Conservation (phyloP, 2,329 filamentous ascomycete species). For the Claviceps humidiphila region DNA sequence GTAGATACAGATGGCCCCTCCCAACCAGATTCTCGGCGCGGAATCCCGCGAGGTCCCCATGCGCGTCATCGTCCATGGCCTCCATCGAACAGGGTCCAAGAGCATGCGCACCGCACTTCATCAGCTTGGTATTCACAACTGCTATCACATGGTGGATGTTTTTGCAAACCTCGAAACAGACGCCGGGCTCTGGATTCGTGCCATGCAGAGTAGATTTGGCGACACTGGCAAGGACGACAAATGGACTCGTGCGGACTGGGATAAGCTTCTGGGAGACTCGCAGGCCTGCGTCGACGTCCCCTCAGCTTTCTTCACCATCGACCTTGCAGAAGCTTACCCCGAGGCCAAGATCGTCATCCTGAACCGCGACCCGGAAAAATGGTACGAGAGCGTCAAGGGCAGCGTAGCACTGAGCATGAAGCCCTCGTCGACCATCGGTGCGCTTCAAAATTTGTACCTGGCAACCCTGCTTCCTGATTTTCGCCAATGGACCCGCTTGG, state of each 20-base stretch:
- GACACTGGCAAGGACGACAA: slow-evolving; percentile 11
- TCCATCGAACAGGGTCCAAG: slow-evolving; percentile 25
- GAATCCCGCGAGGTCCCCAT: slow-evolving; percentile 23
- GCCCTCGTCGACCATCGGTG: slow-evolving; percentile 1
- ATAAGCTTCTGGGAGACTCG: slow-evolving; percentile 29
- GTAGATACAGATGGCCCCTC: too few relatives aligned
- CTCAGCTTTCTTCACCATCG: slow-evolving; percentile 34
- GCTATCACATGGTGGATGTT: slow-evolving; percentile 16
- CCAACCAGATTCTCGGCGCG: neutral
- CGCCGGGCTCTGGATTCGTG: slow-evolving; percentile 17
- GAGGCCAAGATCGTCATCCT: slow-evolving; percentile 27
- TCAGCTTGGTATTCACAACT: slow-evolving; percentile 17
- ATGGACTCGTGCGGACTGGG: slow-evolving; percentile 28
- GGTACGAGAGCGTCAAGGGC: slow-evolving; percentile 20
- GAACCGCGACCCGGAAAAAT: slow-evolving; percentile 25
- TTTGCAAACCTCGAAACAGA: slow-evolving; percentile 12
- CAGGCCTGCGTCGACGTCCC: slow-evolving; percentile 44
- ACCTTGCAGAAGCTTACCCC: slow-evolving; percentile 21
- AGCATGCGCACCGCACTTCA: slow-evolving; percentile 16
- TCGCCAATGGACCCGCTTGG: slow-evolving; percentile 15
- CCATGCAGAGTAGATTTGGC: slow-evolving; percentile 20
- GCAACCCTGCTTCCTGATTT: slow-evolving; percentile 14
- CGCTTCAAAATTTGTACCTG: slow-evolving; percentile 14
- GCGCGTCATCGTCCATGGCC: slow-evolving; percentile 26
- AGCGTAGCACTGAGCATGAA: slow-evolving; percentile 10